Evolutionary conservation across 768 basidiomycete species (phyloP), one percentile per base, ranked within the genome.

Genomic region (Coprinopsis strossmayeri): DNA sequence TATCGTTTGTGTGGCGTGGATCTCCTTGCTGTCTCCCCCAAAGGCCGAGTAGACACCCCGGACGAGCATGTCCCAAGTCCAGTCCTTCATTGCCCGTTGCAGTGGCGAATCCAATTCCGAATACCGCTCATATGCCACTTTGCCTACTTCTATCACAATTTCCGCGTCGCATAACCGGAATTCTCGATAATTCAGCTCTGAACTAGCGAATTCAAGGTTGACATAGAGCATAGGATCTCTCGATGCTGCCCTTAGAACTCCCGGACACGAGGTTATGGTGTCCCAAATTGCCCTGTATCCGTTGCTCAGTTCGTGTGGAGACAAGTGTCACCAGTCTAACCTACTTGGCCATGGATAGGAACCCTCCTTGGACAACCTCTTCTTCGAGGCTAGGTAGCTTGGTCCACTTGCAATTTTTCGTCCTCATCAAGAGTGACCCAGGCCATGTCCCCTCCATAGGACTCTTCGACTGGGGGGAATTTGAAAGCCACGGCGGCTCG

Each of bases 121-220:
- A 27, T 62, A 64, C 32, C 55, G 42, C 27, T 59, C 48, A 39
- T 45, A 47, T 5, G 55, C 13, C 30, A 53, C 59, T 15, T 52
- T 56, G 12, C 49, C 55, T 12, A 50, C 57, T 44, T 75, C 67
- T 26, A 57, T 57, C 4, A 72, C 35, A 11, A 72, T 59, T 49
- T 72, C 68, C 11, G 73, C 69, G 49, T 76, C 72, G 3, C 67
- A 65, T 9, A 74, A 52, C 18, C 69, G 65, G 57, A 73, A 75
- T 15, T 67, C 54, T 34, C 67, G 64, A 41, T 74, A 74, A 5
- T 65, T 69, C 25, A 74, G 61, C 37, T 75, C 70, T 3, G 61
- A 54, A 3, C 66, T 63, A 11, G 63, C 54, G 17, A 67, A 56
- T 51, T 68, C 63, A 3, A 76, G 44, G 46, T 73, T 67, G 11